Evolutionary conservation across 495 filamentous ascomycete species (phyloP).

Genomic region (Articulospora tetracladia): DNA sequence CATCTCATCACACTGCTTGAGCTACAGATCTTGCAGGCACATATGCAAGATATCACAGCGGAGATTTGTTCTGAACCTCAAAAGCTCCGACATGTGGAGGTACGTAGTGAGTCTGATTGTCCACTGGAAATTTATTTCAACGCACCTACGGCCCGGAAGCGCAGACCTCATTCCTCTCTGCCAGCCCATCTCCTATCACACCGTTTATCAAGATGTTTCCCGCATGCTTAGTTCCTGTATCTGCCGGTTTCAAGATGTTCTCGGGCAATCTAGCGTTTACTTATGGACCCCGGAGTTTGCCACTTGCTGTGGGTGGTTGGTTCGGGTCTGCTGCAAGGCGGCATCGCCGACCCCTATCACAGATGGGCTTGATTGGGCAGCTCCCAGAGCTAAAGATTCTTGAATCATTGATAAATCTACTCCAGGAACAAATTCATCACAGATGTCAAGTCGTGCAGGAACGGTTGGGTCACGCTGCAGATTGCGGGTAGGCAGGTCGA

Average conservation of each 20-base stretch:
- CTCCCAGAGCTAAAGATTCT: background rate
- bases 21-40: background rate
- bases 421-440: background rate
- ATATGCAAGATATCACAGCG: background rate
- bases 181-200: background rate
- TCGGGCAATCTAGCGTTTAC: background rate
- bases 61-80: background rate
- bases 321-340: background rate
- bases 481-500: background rate
- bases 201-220: background rate
- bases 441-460: background rate
- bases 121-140: background rate
- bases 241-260: background rate
- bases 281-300: background rate
- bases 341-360: background rate
- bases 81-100: background rate
- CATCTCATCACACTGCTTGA: constrained; percentile 1
- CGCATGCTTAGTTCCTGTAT: background rate
- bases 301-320: background rate
- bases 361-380: background rate
- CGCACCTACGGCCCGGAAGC: background rate
- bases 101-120: background rate
- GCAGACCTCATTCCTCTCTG: background rate
- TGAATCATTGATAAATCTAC: background rate
- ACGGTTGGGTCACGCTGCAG: background rate